Percentiles rank a stretch among this genome's conserved stretches.
Evolutionary conservation across 805 yeast species (phyloP).

Genomic region (Candida silvicultrix): DNA sequence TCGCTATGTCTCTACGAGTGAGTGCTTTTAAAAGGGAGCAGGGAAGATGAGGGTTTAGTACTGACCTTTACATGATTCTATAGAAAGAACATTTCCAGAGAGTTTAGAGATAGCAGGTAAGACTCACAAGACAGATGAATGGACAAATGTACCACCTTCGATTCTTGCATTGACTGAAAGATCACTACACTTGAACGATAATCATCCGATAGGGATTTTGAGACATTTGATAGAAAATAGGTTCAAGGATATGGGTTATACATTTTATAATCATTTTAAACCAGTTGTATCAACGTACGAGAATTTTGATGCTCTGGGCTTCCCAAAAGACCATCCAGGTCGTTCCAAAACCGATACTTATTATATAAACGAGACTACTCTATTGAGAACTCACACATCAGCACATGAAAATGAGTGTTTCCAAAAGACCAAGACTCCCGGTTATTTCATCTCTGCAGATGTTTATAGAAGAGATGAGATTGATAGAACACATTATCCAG

Average conservation of each 20-base stretch:
- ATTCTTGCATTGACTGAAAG: conserved; percentile 65
- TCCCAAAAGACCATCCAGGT: conserved; percentile 91
- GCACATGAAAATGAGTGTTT: conserved; percentile 94
- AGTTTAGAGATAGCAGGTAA: conserved; percentile 39
- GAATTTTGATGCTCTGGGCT: conserved; percentile 89
- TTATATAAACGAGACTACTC: conserved; percentile 65
- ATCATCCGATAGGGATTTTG: conserved; percentile 89
- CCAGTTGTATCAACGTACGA: conserved; percentile 80
- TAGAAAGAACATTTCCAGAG: conserved; percentile 19
- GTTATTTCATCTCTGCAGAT: conserved; percentile 90
- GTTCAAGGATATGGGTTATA: conserved; percentile 61
- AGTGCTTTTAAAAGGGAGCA: too few relatives aligned
- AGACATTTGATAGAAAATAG: conserved; percentile 65
- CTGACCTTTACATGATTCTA: too few relatives aligned
- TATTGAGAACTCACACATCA: conserved; percentile 90
- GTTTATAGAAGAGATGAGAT: conserved; percentile 94
- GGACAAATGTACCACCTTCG: conserved; percentile 81
- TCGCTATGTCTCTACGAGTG: conserved; percentile 8
- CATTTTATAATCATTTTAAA: conserved; percentile 70
- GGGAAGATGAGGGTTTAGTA: too few relatives aligned
- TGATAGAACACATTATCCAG: conserved; percentile 95
- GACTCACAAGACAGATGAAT: conserved; percentile 54
- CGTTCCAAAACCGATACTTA: conserved; percentile 90
- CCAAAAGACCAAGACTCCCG: conserved; percentile 59
- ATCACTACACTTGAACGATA: conserved; percentile 61